These are phyloP conservation scores for Pleurotus djamor DNA, from an alignment of 768 basidiomycete species.

Conservation along the genomic window DNA sequence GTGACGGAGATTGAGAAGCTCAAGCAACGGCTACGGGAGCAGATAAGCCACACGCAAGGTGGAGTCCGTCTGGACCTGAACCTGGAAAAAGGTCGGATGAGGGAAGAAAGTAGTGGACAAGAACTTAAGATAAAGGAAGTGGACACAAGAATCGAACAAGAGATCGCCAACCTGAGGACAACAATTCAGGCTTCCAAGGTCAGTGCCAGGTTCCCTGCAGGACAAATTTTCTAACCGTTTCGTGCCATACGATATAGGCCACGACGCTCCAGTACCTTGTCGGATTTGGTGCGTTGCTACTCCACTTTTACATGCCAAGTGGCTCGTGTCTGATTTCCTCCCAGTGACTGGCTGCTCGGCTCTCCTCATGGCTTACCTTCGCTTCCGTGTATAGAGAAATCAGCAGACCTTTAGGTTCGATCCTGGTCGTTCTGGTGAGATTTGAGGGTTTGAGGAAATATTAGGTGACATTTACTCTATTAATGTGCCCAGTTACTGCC, in stretches of 20 bases:
- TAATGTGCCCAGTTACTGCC: too few species aligned
- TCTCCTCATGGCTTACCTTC: constrained; percentile 82
- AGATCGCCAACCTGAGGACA: constrained; percentile 85
- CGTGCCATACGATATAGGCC: constrained; percentile 40
- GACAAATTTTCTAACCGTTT: background rate
- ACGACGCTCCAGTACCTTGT: constrained; percentile 87
- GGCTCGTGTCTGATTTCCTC: constrained; percentile 9
- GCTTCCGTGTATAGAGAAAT: constrained; percentile 51
- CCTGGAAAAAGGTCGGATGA: constrained; percentile 92
- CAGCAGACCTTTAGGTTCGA: too few species aligned
- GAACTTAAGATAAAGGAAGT: constrained; percentile 98
- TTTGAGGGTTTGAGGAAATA: too few species aligned
- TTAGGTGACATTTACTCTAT: too few species aligned
- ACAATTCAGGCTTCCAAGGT: constrained; percentile 86
- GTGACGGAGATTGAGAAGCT: constrained; percentile 90
- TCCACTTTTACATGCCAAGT: background rate
- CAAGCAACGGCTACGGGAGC: constrained; percentile 89
- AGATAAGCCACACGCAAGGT: constrained; percentile 88
- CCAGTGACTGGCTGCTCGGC: constrained; percentile 85
- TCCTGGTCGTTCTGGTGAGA: background rate
- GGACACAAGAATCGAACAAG: constrained; percentile 94
- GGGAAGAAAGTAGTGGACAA: constrained; percentile 89
- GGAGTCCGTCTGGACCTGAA: constrained; percentile 95
- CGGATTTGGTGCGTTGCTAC: constrained; percentile 65
- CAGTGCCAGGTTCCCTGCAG: constrained; percentile 9